Percentiles rank a stretch among this genome's conserved stretches.
These are phyloP conservation scores for Clonostachys sp. DNA, from an alignment of 2,329 filamentous ascomycete species.

Conservation along the genomic window DNA sequence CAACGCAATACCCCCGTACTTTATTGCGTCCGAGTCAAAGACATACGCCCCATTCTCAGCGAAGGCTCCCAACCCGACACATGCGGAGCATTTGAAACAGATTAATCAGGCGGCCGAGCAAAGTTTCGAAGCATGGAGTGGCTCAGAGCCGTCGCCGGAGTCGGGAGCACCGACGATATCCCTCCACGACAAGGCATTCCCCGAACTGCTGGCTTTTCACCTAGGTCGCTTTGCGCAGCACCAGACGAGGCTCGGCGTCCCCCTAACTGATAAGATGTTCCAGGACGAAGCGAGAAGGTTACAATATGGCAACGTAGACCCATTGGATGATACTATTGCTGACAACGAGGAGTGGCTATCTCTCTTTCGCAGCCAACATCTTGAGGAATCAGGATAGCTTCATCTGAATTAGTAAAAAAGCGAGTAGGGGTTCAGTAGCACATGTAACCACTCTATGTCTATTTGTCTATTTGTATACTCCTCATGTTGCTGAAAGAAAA, in stretches of 20 bases:
- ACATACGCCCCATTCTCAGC: conserved; percentile 17
- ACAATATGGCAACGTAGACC: conserved; percentile 13
- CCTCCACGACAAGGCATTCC: too few relatives aligned
- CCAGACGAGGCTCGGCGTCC: conserved; percentile 10
- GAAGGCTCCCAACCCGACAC: conserved; percentile 2
- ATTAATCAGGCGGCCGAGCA: background rate
- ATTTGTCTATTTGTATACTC: too few relatives aligned
- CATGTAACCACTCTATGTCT: too few relatives aligned
- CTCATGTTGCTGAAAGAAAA: too few relatives aligned
- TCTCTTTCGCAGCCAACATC: conserved; percentile 9
- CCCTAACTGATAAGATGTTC: conserved; percentile 18
- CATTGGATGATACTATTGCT: conserved; percentile 18
- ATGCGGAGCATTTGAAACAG: too few relatives aligned
- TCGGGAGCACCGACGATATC: background rate
- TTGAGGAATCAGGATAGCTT: background rate
- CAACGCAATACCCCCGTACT: conserved; percentile 15
- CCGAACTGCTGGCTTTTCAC: background rate
- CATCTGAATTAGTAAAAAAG: too few relatives aligned
- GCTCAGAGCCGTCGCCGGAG: conserved; percentile 3
- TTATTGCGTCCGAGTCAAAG: conserved; percentile 13
- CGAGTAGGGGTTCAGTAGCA: too few relatives aligned
- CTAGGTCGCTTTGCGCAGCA: conserved; percentile 13
- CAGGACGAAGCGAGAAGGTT: conserved; percentile 14
- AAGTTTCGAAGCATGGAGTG: conserved; percentile 11
- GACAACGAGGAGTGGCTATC: conserved; percentile 18